phyloP scores from a whole-genome alignment of 2,329 filamentous ascomycete species.

The Diaporthe sp. region DNA sequence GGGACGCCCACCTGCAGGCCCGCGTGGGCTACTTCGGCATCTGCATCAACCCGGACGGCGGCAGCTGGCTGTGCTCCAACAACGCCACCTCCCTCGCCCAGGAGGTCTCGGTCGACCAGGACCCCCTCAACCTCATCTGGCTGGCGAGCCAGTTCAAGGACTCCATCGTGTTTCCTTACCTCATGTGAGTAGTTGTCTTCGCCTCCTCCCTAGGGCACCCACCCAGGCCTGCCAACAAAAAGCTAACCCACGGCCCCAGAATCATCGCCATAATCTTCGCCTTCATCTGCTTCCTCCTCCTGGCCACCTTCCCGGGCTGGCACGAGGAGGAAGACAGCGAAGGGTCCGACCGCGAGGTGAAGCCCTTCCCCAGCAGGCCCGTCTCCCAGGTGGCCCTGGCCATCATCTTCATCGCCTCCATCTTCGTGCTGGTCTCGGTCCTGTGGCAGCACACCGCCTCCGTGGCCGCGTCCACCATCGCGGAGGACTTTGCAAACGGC shows the following conservation, averaged over 20 bases:
- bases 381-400: slow-evolving; percentile 94
- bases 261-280: slow-evolving; percentile 98
- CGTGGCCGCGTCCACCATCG: slow-evolving; percentile 92
- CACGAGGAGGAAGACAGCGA: slow-evolving; percentile 87
- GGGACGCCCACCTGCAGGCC: slow-evolving; percentile 84
- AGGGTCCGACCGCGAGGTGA: slow-evolving; percentile 89
- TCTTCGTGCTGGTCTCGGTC: slow-evolving; percentile 79
- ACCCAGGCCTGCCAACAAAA: not conserved
- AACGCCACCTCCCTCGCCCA: slow-evolving; percentile 94
- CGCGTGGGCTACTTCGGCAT: slow-evolving; percentile 98
- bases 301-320: slow-evolving; percentile 98
- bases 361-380: slow-evolving; percentile 90
- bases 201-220: no score
- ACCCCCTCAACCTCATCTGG: slow-evolving; percentile 97
- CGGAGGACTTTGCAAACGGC: slow-evolving; percentile 92
- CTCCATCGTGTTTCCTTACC: slow-evolving; percentile 96
- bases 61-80: slow-evolving; percentile 94
- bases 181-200: slow-evolving; percentile 92
- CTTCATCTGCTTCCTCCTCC: slow-evolving; percentile 93
- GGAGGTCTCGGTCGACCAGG: slow-evolving; percentile 89
- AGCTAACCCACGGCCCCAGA: slow-evolving; percentile 54
- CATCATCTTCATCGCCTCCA: slow-evolving; percentile 84
- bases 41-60: slow-evolving; percentile 91
- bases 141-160: slow-evolving; percentile 97
- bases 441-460: slow-evolving; percentile 96